Base-by-base conservation (phyloP, 768 basidiomycete genomes). In the Grammothele lineata region DNA sequence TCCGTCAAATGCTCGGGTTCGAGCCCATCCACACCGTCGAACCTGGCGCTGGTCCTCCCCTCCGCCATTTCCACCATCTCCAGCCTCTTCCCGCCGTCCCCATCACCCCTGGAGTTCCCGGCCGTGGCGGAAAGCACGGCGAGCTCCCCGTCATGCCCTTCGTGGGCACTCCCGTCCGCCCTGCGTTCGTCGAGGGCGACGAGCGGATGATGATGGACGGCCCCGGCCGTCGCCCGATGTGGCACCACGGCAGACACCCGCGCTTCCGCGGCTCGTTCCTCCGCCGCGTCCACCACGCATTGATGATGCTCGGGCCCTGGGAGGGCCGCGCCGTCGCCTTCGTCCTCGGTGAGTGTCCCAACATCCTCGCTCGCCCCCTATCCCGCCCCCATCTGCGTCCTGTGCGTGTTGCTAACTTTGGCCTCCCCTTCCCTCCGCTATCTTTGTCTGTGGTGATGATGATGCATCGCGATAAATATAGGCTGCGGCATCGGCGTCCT, bases 401-500 rank as follows among this genome's bases (percentile, higher is more conserved):
- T 7, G 17, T 22, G 32, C 21, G 23, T 10, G 18, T 40, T 19
- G 22, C 44, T 14, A 21, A 40, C 11, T 14, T 32, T 8, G 38
- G 19, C 17, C n/a, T 34, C 35, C 19, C 23, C 18, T n/a, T 12
- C 34, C 17, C 14, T 17, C 10, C 25, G 11, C 10, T 32, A 41
- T 50, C 24, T 19, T 12, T 33, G 39, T 21, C 25, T n/a, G 38
- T 33, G 33, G 7, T 21, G 24, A 15, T 37, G 14, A 30, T 27
- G 17, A 35, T 33, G 24, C 27, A 14, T 14, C 14, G 17, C 4
- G 32, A 4, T 10, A 19, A 25, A 10, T 10, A 25, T 53, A 88
- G 87, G 87, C n/a, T 89, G 86, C 57, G 88, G 88, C 41, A 77
- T 90, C 43, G 89, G 89, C 45, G 88, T 90, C 36, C 75, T 92